A percentile compares a stretch with the other conserved stretches of the same genome.
phyloP scores from a whole-genome alignment of 2,329 filamentous ascomycete genomes.

The Cytospora chrysosperma region DNA sequence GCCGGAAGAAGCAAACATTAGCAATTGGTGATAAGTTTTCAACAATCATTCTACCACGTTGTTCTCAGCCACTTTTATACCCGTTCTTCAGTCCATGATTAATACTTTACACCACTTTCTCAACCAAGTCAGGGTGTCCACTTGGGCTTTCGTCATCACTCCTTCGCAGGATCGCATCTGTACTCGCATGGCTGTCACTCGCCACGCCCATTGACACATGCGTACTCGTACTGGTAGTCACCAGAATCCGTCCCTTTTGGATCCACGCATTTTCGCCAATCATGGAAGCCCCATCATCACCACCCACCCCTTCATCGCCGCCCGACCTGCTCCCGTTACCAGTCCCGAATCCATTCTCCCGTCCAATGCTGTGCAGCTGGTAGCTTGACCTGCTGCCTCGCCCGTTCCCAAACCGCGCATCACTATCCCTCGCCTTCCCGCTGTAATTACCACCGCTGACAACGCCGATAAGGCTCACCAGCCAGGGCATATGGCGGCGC shows the following conservation, averaged over 20 bases:
- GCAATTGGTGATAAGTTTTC: not conserved
- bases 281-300: not conserved
- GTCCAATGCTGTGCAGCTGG: conserved; percentile 22
- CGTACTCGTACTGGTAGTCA: conserved; percentile 19
- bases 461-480: conserved; percentile 21
- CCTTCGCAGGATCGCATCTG: conserved; percentile 12
- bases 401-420: not conserved
- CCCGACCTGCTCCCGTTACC: not conserved
- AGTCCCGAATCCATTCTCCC: conserved; percentile 6
- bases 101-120: not conserved
- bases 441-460: not conserved
- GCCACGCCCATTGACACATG: conserved; percentile 15
- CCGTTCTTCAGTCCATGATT: no score
- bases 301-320: not conserved
- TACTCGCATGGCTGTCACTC: conserved; percentile 11
- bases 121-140: not conserved
- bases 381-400: conserved; percentile 9
- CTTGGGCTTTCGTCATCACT: conserved; percentile 4
- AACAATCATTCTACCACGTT: not conserved
- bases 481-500: conserved; percentile 25
- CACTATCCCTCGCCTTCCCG: not conserved
- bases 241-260: conserved; percentile 16
- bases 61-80: no score
- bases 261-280: not conserved
- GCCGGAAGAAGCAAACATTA: not conserved